phyloP scores from a whole-genome alignment of 768 basidiomycete genomes.

The Pleurotus tuoliensis region DNA sequence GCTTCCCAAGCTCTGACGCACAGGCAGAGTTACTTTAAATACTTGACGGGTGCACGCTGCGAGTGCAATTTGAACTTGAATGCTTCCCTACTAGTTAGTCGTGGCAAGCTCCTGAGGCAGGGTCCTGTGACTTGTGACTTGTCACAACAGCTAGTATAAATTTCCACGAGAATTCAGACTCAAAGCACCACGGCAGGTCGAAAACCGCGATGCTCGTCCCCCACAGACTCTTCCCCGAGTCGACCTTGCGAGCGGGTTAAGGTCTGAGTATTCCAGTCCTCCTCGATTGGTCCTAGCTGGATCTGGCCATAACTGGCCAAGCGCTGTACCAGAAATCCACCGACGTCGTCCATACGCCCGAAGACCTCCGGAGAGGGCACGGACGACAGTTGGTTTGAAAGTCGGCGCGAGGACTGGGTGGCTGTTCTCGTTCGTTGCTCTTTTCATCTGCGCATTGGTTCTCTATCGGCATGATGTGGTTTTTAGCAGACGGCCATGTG shows the following conservation, averaged over 20 bases:
- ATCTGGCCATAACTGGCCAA: conserved; percentile 52
- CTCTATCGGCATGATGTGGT: conserved; percentile 3
- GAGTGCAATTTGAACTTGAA: too few species aligned
- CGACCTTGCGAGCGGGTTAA: conserved; percentile 69
- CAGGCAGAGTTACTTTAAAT: too few species aligned
- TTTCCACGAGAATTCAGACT: not conserved
- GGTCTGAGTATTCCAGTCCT: conserved; percentile 74
- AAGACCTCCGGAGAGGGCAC: conserved; percentile 12
- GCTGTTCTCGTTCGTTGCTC: conserved; percentile 7
- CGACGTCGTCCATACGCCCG: not conserved
- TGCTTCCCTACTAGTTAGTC: too few species aligned
- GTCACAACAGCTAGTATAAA: too few species aligned
- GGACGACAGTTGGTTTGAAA: conserved; percentile 42
- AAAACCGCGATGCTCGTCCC: conserved; percentile 73
- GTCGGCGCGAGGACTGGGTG: conserved; percentile 53
- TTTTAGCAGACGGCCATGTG: not conserved
- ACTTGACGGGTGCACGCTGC: too few species aligned
- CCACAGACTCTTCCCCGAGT: conserved; percentile 35
- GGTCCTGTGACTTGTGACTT: too few species aligned
- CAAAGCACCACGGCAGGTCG: conserved; percentile 5
- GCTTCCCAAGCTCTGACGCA: too few species aligned
- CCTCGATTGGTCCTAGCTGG: conserved; percentile 60
- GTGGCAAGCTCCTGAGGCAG: too few species aligned
- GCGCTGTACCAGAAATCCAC: conserved; percentile 68
- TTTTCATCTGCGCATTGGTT: conserved; percentile 7